Percentiles rank a stretch among this genome's conserved stretches.
These are phyloP conservation scores for Malus hybrid DNA, from an alignment of 331 rosid species.

Conservation along the genomic window DNA sequence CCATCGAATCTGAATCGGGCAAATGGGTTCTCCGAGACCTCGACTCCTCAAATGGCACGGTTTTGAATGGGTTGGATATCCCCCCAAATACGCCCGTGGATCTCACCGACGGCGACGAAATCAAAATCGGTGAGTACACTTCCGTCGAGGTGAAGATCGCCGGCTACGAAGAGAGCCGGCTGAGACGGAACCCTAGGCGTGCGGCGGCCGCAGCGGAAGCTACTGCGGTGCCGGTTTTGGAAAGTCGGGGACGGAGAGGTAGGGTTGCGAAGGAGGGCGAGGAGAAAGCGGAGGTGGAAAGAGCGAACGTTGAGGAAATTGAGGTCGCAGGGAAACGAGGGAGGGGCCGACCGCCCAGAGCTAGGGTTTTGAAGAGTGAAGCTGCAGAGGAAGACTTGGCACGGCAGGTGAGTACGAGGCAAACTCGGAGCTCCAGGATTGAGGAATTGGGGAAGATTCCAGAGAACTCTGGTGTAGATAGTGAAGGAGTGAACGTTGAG, in stretches of 20 bases:
- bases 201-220: constrained; percentile 6
- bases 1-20: constrained; percentile 29
- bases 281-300: neutral
- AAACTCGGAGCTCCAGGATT: constrained; percentile 14
- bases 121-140: constrained; percentile 63
- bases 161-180: constrained; percentile 4
- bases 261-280: constrained; percentile 8
- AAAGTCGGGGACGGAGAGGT: constrained; percentile 13
- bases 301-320: neutral
- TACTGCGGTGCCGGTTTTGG: neutral
- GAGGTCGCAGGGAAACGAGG: constrained; percentile 15
- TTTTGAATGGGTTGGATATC: constrained; percentile 33
- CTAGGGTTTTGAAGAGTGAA: constrained; percentile 22
- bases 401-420: neutral
- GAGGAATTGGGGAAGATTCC: constrained; percentile 12
- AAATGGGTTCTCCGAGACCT: constrained; percentile 68
- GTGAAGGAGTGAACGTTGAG: constrained; percentile 28
- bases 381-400: neutral
- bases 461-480: constrained; percentile 14
- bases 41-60: constrained; percentile 70
- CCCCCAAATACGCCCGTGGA: constrained; percentile 29
- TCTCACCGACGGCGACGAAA: constrained; percentile 38
- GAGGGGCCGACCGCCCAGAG: constrained; percentile 23
- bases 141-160: constrained; percentile 36
- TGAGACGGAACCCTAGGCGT: constrained; percentile 45